Evolutionary conservation across 2,329 filamentous ascomycete species (phyloP).

Genomic region (Sarocladium brachiariae): DNA sequence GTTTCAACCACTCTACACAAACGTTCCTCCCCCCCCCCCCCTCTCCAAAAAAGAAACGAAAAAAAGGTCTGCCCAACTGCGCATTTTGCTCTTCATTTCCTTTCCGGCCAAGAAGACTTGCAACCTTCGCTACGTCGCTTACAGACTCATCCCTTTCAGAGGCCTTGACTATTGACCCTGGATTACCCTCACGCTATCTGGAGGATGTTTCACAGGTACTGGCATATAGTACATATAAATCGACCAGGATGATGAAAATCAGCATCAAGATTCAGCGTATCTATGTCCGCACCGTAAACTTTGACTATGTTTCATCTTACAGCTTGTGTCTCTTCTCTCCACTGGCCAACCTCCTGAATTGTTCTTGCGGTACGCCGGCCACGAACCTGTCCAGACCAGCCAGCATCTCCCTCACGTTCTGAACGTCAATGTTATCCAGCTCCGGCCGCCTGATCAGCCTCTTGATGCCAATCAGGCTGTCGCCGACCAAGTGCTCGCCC

Average conservation of each 20-base stretch:
- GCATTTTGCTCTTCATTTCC: slow-evolving; percentile 17
- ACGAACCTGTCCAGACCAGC: slow-evolving; percentile 76
- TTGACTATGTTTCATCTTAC: slow-evolving; percentile 39
- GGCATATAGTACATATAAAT: no score
- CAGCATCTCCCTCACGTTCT: slow-evolving; percentile 81
- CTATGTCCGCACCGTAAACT: no score
- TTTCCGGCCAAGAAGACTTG: slow-evolving; percentile 15
- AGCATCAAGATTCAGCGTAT: no score
- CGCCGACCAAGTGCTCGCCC: slow-evolving; percentile 71
- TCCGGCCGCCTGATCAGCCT: slow-evolving; percentile 70
- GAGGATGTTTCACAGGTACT: no score
- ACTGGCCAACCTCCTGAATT: slow-evolving; percentile 77
- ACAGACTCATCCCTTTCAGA: slow-evolving; percentile 23
- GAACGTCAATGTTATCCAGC: slow-evolving; percentile 62
- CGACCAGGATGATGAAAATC: no score
- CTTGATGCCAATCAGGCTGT: slow-evolving; percentile 80
- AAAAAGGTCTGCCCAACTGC: slow-evolving; percentile 16
- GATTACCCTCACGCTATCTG: no score
- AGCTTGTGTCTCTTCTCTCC: slow-evolving; percentile 95
- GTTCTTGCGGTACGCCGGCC: slow-evolving; percentile 73
- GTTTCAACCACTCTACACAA: not conserved
- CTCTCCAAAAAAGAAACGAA: no score
- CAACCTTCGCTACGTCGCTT: slow-evolving; percentile 16
- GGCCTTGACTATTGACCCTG: slow-evolving; percentile 35
- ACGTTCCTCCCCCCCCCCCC: no score